These are phyloP conservation scores for Kuraishia ogatae DNA, from an alignment of 805 yeast species.

Conservation along the genomic window DNA sequence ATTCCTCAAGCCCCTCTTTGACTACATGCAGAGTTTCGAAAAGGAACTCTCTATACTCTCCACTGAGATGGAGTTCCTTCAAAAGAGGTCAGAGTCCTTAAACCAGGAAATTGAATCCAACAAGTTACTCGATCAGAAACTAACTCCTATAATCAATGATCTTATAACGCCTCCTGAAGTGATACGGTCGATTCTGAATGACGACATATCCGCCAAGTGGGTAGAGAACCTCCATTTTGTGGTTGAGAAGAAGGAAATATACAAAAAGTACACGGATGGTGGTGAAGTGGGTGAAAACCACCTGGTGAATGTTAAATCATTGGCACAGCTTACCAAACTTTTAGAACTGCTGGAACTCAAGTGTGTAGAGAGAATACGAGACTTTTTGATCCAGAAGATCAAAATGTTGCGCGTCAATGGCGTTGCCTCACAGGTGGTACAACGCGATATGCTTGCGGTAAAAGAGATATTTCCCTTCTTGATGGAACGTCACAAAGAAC, in stretches of 20 bases:
- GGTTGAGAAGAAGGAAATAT: slow-evolving; percentile 50
- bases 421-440: slow-evolving; percentile 66
- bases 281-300: background rate
- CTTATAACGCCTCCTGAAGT: slow-evolving; percentile 68
- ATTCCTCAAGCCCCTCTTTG: slow-evolving; percentile 40
- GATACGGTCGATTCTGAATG: slow-evolving; percentile 47
- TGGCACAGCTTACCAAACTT: slow-evolving; percentile 17
- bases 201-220: slow-evolving; percentile 55
- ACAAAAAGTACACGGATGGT: slow-evolving; percentile 26
- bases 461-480: slow-evolving; percentile 56
- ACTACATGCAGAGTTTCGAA: slow-evolving; percentile 48
- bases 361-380: slow-evolving; percentile 69
- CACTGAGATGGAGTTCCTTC: slow-evolving; percentile 52
- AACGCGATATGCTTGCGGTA: slow-evolving; percentile 53
- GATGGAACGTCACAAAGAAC: slow-evolving; percentile 38
- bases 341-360: slow-evolving; percentile 50
- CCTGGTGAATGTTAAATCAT: slow-evolving; percentile 9
- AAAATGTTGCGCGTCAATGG: slow-evolving; percentile 59
- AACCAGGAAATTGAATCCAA: slow-evolving; percentile 39
- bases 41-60: slow-evolving; percentile 46
- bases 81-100: slow-evolving; percentile 40
- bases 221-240: slow-evolving; percentile 52
- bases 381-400: slow-evolving; percentile 55
- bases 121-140: slow-evolving; percentile 35
- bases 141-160: slow-evolving; percentile 73